Evolutionary conservation across 225 moss, liverwort and hornwort species (phyloP), one percentile per base, ranked within the genome.

Genomic region (Pseudisothecium myosuroides): DNA sequence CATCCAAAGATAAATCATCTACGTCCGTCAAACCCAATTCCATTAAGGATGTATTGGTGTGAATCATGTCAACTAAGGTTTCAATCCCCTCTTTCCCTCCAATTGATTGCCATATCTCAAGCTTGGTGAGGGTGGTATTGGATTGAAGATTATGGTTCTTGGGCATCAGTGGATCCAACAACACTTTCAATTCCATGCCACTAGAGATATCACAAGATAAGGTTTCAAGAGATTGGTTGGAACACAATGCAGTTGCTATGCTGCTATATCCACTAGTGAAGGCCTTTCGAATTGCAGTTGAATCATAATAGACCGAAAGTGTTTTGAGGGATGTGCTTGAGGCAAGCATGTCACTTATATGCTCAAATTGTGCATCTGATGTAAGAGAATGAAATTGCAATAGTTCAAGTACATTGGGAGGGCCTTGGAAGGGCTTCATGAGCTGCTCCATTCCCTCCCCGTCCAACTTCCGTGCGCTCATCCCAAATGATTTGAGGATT

Each of bases 251-350:
- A 43, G 0, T 0, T 26, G 27, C 72, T 5, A 72, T 16, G 9
- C 9, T 43, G 0, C 3, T 43, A 9, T 9, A 72, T 16, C 72
- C 43, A 0, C 5, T 26, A 0, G 15, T 15, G 0, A 41, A 72
- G 5, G 12, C 4, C n/a, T n/a, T n/a, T n/a, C 7, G 2, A 4
- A 3, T 11, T 23, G 1, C 5, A 74, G 0, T 1, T 47, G 19
- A 11, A 1, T 1, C 0, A 1, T 0, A 10, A 7, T 0, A 19
- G 2, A 75, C 0, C 1, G 0, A 0, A 69, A 69, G 69, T 39
- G 19, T 36, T 66, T 66, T 66, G 66, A 66, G n/a, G n/a, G n/a
- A n/a, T n/a, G n/a, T n/a, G n/a, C n/a, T n/a, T n/a, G n/a, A n/a
- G n/a, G n/a, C n/a, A n/a, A n/a, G n/a, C n/a, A n/a, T n/a, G n/a